Percentiles rank a stretch among this genome's conserved stretches.
Evolutionary conservation across 176 grass and related monocot species (phyloP).

Genomic region (Bonia amplexicaulis): DNA sequence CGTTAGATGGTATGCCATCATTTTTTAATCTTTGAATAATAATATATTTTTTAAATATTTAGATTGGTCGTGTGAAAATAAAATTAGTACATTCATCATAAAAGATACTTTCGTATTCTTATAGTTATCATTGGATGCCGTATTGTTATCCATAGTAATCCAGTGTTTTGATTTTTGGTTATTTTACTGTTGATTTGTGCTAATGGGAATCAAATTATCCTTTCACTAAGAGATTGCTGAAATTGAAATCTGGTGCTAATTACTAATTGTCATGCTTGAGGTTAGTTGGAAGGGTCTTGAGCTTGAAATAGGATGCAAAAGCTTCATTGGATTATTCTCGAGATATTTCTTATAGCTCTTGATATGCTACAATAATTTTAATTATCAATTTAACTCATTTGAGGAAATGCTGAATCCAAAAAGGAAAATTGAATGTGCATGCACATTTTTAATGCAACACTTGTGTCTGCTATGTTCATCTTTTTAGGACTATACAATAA

Average conservation of each 20-base stretch:
- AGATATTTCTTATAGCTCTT: not conserved
- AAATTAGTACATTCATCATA: not conserved
- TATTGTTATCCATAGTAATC: not conserved
- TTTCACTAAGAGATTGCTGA: too few relatives aligned
- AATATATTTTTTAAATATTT: too few relatives aligned
- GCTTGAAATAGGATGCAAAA: too few relatives aligned
- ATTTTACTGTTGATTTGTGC: too few relatives aligned
- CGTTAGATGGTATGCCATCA: not conserved
- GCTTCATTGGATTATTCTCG: too few relatives aligned
- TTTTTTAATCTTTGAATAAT: not conserved
- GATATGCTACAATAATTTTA: not conserved
- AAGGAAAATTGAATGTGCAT: not conserved
- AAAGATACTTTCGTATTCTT: not conserved
- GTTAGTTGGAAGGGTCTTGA: too few relatives aligned
- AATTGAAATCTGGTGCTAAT: too few relatives aligned
- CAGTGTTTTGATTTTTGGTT: not conserved
- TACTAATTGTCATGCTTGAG: too few relatives aligned
- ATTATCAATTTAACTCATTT: not conserved
- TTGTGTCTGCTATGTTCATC: not conserved
- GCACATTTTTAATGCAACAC: slow-evolving; percentile 23
- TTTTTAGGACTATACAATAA: too few relatives aligned
- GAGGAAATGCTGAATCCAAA: not conserved
- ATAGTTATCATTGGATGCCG: not conserved
- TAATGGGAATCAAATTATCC: too few relatives aligned
- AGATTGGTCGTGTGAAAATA: not conserved